Evolutionary conservation across 768 basidiomycete genomes (phyloP), one percentile per base, ranked within the genome.

Genomic region (Boletus subparvulus): DNA sequence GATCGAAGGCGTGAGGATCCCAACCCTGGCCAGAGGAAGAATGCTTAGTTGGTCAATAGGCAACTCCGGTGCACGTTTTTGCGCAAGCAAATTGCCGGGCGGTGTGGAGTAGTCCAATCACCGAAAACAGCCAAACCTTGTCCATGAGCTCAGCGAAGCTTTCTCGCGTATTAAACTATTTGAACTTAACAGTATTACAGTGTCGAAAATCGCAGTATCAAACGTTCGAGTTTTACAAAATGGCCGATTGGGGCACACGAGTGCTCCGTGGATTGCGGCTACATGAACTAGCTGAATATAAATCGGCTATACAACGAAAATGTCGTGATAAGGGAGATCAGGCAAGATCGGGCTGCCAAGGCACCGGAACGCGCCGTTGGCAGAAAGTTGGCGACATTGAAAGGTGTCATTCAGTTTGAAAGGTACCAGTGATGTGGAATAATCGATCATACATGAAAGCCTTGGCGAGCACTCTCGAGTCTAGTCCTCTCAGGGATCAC

Each of bases 1-100:
- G 72, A 71, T 72, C 52, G 3, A 55, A 71, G 60, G 54, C 46
- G 41, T 62, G 68, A 70, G 68, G 65, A 70, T 71, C 65, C 44
- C 69, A 70, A 44, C 54, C 60, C 59, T 63, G 63, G 54, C 58
- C 9, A 47, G 33, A 58, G 43, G 37, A 55, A 56, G 35, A 51
- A 45, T 50, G 58, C 52, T 46, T 26, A 52, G 46, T 46, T 26
- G 54, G 46, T 54, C 21, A 26, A 61, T 51, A 59, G 49, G 58
- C 60, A 60, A 65, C 54, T 68, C 68, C 52, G 60, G 52, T 46
- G 59, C 61, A 63, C 63, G 63, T 57, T 59, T 30, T 28, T 41
- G 47, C 52, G 33, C 57, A 61, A 58, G 60, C 63, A 55, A 52
- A 60, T 61, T 61, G 59, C 69, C 68, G 62, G 55, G 44, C 59